phyloP scores from a whole-genome alignment of 495 filamentous ascomycete genomes.

The Chlorociboria aeruginascens region DNA sequence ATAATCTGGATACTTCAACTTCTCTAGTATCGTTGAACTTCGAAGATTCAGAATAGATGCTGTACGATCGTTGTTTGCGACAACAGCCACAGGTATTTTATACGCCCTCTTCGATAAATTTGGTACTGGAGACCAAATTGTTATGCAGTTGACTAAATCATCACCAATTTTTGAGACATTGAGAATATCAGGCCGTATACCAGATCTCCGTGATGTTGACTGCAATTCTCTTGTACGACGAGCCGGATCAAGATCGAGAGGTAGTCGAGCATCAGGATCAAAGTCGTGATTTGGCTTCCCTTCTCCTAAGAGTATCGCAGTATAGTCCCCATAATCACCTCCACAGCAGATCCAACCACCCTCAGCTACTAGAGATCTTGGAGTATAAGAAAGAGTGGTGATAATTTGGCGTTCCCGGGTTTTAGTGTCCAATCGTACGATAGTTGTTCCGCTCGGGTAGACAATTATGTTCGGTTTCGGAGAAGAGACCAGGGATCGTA shows the following conservation, averaged over 20 bases:
- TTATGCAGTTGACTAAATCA: conserved; percentile 44
- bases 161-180: conserved; percentile 21
- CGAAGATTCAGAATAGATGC: conserved; percentile 64
- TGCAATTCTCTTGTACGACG: conserved; percentile 8
- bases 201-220: conserved; percentile 6
- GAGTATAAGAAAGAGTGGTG: conserved; percentile 66
- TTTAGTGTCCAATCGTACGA: conserved; percentile 61
- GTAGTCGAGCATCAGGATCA: conserved; percentile 51
- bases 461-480: conserved; percentile 66
- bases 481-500: conserved; percentile 80
- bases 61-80: conserved; percentile 77
- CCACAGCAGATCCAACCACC: conserved; percentile 86
- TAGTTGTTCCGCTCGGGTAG: conserved; percentile 59
- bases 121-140: conserved; percentile 35
- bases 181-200: neutral
- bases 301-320: conserved; percentile 41
- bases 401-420: conserved; percentile 64
- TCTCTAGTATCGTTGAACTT: conserved; percentile 38
- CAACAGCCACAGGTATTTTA: conserved; percentile 31
- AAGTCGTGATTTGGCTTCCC: conserved; percentile 12
- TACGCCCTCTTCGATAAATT: conserved; percentile 22
- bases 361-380: conserved; percentile 71
- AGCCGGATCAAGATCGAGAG: conserved; percentile 38
- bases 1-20: conserved; percentile 58
- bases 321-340: conserved; percentile 76